Evolutionary conservation across 495 filamentous ascomycete species (phyloP), one percentile per base, ranked within the genome.

Genomic region (Penicillium herquei): DNA sequence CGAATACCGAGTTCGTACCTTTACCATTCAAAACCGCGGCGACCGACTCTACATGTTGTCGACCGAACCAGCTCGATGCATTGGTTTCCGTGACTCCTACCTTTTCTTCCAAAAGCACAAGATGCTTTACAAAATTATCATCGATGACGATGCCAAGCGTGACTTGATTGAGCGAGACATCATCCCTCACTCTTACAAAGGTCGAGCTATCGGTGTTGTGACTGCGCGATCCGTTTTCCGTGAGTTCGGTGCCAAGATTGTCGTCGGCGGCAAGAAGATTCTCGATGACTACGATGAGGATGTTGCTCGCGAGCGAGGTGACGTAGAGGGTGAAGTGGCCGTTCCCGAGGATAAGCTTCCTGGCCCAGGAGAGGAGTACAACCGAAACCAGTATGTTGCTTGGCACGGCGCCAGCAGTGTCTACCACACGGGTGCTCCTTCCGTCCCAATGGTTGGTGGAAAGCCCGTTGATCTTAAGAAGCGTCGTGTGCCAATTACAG

Each of bases 31-130:
- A 21, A 90, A 88, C 45, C 85, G 92, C 45, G 90, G 85, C n/a
- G 81, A 94, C 30, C 74, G 91, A 18, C 82, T 95, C 13, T 98
- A 98, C 83, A 98, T 98, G 94, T 76, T 98, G 64, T 96, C 92
- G 2, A 98, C 94, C 2, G 94, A 98, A 62, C 94, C 94, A 5
- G 94, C 94, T 17, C 84, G 94, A 53, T 98, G 94, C 63, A 93
- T 96, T 46, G 94, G 94, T 7, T 98, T 98, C 80, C 78, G 94
- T 51, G 94, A 98, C 73, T 94, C 89, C 53, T 98, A 98, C 68
- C 81, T 98, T 13, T 98, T 98, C 79, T 98, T 98, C 79, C 93
- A 92, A 62, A 96, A 96, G 68, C 92, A 97, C 75, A 89, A 87
- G 66, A 84, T 91, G 64, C 86, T 97, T 16, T 92, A 91, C 79